Conservation (phyloP, 768 basidiomycete genomes). For the Lactifluus volemus region DNA sequence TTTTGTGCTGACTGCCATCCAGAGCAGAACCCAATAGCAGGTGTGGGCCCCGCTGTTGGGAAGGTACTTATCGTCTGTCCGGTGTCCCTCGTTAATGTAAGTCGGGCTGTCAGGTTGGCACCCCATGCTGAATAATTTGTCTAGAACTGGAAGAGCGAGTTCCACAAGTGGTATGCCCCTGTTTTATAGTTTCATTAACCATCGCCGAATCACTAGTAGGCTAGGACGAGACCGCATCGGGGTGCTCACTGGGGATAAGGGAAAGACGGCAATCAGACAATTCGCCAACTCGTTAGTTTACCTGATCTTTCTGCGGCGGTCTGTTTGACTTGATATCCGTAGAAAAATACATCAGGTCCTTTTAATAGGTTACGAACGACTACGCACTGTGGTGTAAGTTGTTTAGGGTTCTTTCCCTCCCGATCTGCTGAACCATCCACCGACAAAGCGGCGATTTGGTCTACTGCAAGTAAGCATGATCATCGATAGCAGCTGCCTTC, state of each 20-base stretch:
- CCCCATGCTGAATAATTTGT: background rate
- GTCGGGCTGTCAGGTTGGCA: conserved; percentile 18
- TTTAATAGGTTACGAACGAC: conserved; percentile 90
- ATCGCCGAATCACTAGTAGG: conserved; percentile 26
- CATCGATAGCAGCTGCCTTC: background rate
- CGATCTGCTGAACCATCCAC: background rate
- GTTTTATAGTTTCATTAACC: background rate
- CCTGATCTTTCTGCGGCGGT: background rate
- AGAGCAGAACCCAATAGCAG: conserved; percentile 82
- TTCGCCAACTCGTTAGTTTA: conserved; percentile 64
- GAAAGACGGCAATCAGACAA: conserved; percentile 47
- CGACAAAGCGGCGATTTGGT: conserved; percentile 42
- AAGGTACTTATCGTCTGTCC: conserved; percentile 93
- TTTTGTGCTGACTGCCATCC: background rate
- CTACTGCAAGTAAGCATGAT: conserved; percentile 49
- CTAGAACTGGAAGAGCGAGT: conserved; percentile 94
- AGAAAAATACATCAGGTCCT: conserved; percentile 78
- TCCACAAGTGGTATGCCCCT: conserved; percentile 76
- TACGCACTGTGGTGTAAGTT: conserved; percentile 68
- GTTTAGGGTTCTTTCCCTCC: background rate
- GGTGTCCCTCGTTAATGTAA: conserved; percentile 76
- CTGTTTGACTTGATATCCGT: conserved; percentile 2
- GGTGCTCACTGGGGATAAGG: conserved; percentile 52
- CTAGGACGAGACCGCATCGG: conserved; percentile 47
- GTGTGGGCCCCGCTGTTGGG: conserved; percentile 45